Base-by-base conservation (phyloP, 2,329 filamentous ascomycete species). In the Alternaria sp. region DNA sequence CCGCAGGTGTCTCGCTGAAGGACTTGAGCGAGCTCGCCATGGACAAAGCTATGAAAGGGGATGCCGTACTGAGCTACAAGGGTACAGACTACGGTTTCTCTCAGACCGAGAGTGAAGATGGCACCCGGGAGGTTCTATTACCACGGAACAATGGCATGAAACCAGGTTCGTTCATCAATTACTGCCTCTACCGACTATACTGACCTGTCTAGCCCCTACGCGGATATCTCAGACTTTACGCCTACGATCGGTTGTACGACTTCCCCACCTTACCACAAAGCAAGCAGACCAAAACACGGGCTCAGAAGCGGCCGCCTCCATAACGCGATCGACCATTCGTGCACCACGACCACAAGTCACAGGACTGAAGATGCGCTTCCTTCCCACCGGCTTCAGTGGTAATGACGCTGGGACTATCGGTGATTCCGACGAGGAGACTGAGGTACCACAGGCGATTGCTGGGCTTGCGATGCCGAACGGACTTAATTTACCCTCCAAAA, bases 1-100 rank as follows among this genome's bases (percentile, higher is more conserved):
- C 92, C 3, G 86, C 88, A 6, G 88, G 87, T 11, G 82, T 93
- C 3, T 88, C 91, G n/a, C 85, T 94, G 60, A 88, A 87, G 11
- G 84, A 90, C 1, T 81, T 94, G 50, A 87, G 89, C 74, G 85
- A 89, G 67, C 82, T 93, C 64, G 85, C 89, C 41, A 85, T 92
- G 71, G 86, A 88, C 60, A 84, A 86, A 56, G 84, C 86, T 2
- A 81, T 85, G 63, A 80, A 83, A 2, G 85, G 84, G 21, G 82
- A 86, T 37, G 71, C 86, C 5, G 79, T 92, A 14, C 80, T 93
- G n/a, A 86, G 84, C 11, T 86, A 92, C 74, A 85, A 88, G 25
- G 89, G 87, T 4, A 83, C 87, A 53, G 84, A 89, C 55, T 94
- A 92, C 73, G 85, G 85, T 45, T 82, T 90, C 62, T 82, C 84